Evolutionary conservation across 1,284 basidiomycete species (phyloP).

Genomic region (Tylopilus microsporus): DNA sequence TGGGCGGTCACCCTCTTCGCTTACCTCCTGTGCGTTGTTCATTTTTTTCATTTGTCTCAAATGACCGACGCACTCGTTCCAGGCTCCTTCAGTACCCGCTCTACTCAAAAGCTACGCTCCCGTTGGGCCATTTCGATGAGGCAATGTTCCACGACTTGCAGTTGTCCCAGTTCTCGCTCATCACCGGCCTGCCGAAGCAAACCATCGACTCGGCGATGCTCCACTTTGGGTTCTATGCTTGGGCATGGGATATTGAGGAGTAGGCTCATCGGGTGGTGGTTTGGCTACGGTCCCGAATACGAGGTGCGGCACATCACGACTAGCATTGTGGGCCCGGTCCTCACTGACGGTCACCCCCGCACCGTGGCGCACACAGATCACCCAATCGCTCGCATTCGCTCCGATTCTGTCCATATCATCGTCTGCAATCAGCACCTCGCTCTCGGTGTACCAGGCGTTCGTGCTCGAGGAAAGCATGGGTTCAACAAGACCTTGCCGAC

Average conservation of each 20-base stretch:
- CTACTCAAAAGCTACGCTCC: conserved; percentile 76
- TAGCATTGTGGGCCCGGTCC: neutral
- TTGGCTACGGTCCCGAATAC: conserved; percentile 64
- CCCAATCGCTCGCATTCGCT: conserved; percentile 79
- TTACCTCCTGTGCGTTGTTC: conserved; percentile 63
- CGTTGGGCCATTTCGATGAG: conserved; percentile 64
- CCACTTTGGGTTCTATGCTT: conserved; percentile 73
- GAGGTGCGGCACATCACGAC: conserved; percentile 41
- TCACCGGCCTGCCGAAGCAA: conserved; percentile 73
- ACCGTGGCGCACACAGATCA: conserved; percentile 44
- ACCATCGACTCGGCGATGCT: conserved; percentile 68
- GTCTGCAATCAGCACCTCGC: conserved; percentile 65
- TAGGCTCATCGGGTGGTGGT: conserved; percentile 36
- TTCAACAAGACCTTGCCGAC: conserved; percentile 90
- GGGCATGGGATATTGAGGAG: conserved; percentile 69
- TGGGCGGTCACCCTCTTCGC: conserved; percentile 79
- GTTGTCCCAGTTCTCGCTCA: conserved; percentile 74
- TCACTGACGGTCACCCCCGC: neutral
- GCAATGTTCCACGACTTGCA: conserved; percentile 87
- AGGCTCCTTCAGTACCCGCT: conserved; percentile 82
- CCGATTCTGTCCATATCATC: conserved; percentile 65
- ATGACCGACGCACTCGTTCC: neutral
- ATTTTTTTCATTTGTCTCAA: neutral
- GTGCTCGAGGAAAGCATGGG: conserved; percentile 89
- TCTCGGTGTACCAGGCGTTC: conserved; percentile 84